Evolutionary conservation across 768 basidiomycete genomes (phyloP), one percentile per base, ranked within the genome.

Genomic region (Rhizopogon sp.): DNA sequence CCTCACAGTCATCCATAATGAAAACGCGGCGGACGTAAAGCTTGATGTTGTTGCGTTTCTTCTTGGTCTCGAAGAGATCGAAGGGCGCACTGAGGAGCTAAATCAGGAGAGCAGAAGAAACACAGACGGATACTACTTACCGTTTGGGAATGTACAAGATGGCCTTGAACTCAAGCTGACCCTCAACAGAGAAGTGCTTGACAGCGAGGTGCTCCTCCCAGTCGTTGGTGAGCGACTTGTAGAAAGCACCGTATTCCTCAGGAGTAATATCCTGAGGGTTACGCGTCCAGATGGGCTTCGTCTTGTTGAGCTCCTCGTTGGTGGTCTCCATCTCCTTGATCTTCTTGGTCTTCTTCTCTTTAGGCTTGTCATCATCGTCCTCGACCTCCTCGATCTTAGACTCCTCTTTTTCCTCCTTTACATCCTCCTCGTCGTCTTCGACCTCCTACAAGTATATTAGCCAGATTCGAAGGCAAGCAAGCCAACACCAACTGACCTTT

Each of bases 31-130:
- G 93, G 64, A 99, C 97, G 71, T 98, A 99, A 72, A 99, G 94
- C 79, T 99, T 99, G 84, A 99, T 98, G 89, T 98, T 98, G 84
- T 98, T 98, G 67, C 96, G 92, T 85, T 98, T 98, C 90, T 98
- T 98, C 89, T 99, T 98, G 58, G 90, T 91, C 80, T 99, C 97
- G 78, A 99, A 99, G 72, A 99, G 88, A 69, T 99, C 97, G 75
- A 98, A 98, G 51, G 97, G 97, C 43, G 96, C 97, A 58, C 94
- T 94, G 45, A 3, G 5, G 43, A 52, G 6, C 16, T 60, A 35
- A 59, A 52, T 45, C 13, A 62, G 52, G 4, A 47, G 25, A 56
- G 7, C 45, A 29, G 31, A 16, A 31, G 2, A 1, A 14, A 13
- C 17, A n/a, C 22, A 7, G 9, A 29, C 33, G 25, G 14, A 17